Percentiles rank a stretch among this genome's conserved stretches.
Evolutionary conservation across 2,329 filamentous ascomycete species (phyloP).

Genomic region (Eurotiales sp.): DNA sequence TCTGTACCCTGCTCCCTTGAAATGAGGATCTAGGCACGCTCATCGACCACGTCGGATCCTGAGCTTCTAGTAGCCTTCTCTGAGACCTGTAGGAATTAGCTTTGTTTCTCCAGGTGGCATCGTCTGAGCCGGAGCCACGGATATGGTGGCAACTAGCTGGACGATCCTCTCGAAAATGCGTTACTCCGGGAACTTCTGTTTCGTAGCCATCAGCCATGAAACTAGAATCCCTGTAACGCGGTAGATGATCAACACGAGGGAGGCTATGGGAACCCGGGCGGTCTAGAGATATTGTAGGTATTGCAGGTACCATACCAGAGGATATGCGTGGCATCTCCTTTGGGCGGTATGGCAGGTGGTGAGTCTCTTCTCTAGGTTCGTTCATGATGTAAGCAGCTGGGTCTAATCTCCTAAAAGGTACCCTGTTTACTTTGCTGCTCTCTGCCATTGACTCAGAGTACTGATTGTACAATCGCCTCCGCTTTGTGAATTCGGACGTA

Average conservation of each 20-base stretch:
- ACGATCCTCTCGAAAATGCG: constrained; percentile 7
- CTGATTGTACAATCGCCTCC: constrained; percentile 25
- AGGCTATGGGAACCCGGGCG: constrained; percentile 14
- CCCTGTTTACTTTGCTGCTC: not conserved
- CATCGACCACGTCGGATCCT: constrained; percentile 26
- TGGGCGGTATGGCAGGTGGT: not conserved
- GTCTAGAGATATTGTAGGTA: constrained; percentile 5
- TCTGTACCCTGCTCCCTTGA: not conserved
- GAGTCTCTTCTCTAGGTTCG: constrained; percentile 14
- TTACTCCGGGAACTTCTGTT: constrained; percentile 6
- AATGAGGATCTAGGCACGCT: not conserved
- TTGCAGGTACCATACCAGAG: not conserved
- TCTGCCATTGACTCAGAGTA: not conserved
- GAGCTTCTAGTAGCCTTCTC: constrained; percentile 27
- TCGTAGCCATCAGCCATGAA: constrained; percentile 19
- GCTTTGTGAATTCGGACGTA: constrained; percentile 28
- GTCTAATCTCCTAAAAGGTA: constrained; percentile 4
- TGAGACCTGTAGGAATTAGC: constrained; percentile 19
- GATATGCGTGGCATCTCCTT: not conserved
- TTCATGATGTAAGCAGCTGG: not conserved
- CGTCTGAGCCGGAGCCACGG: constrained; percentile 10
- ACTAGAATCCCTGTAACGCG: constrained; percentile 16
- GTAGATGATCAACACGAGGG: constrained; percentile 11
- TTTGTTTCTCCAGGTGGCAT: constrained; percentile 17
- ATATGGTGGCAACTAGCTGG: constrained; percentile 1